phyloP scores from a whole-genome alignment of 2,329 filamentous ascomycete species.

The Arthrobotrys pseudoclavata region DNA sequence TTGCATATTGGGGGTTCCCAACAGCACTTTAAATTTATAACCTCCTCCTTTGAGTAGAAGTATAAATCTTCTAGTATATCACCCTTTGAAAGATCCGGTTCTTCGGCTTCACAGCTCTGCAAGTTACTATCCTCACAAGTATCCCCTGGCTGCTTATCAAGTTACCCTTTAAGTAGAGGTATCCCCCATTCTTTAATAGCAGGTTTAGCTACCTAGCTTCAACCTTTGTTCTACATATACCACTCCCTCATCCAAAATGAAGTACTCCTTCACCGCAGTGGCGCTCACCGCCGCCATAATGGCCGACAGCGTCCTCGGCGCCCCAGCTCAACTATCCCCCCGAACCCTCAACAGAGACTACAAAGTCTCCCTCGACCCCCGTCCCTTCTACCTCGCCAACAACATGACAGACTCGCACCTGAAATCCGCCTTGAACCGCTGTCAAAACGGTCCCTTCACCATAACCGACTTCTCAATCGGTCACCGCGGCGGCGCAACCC shows the following conservation, averaged over 20 bases:
- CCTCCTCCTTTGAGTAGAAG: slow-evolving; percentile 39
- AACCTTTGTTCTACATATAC: slow-evolving; percentile 5
- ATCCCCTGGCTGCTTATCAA: slow-evolving; percentile 6
- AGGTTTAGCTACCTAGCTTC: background rate
- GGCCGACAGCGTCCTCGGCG: slow-evolving; percentile 29
- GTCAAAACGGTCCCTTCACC: slow-evolving; percentile 69
- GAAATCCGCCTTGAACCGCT: slow-evolving; percentile 73
- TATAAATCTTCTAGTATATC: slow-evolving; percentile 33
- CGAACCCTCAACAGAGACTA: slow-evolving; percentile 37
- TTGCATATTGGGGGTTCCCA: slow-evolving; percentile 20
- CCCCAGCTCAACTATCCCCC: slow-evolving; percentile 19
- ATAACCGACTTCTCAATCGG: slow-evolving; percentile 74
- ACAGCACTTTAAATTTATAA: slow-evolving; percentile 5
- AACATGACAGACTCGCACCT: slow-evolving; percentile 74
- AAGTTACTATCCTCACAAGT: background rate
- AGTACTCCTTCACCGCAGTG: slow-evolving; percentile 39
- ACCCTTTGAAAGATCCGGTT: slow-evolving; percentile 6
- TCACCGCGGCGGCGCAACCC: slow-evolving; percentile 74
- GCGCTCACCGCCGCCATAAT: slow-evolving; percentile 44
- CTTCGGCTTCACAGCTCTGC: slow-evolving; percentile 8
- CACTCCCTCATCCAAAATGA: slow-evolving; percentile 22
- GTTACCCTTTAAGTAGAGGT: slow-evolving; percentile 44
- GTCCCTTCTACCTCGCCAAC: slow-evolving; percentile 76
- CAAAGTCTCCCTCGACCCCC: slow-evolving; percentile 73
- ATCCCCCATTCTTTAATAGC: slow-evolving; percentile 23